phyloP scores from a whole-genome alignment of 176 grass and related monocot species.

The Thinopyrum elongatum region DNA sequence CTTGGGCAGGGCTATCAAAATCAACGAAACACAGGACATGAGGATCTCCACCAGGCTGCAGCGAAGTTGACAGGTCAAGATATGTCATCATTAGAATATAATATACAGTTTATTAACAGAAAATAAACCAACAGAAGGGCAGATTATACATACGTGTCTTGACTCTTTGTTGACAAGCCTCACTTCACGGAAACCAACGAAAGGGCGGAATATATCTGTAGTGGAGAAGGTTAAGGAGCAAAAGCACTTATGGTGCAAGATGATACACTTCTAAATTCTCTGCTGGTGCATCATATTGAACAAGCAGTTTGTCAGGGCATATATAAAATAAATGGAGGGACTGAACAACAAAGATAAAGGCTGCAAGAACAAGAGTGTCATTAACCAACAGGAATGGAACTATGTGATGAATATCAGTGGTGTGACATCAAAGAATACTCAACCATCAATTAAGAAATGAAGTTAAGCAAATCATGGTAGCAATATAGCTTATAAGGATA shows the following conservation, averaged over 20 bases:
- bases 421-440: not conserved
- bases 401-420: not conserved
- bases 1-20: conserved; percentile 82
- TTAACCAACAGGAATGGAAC: not conserved
- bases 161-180: conserved; percentile 99
- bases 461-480: not conserved
- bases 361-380: not conserved
- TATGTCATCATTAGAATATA: not conserved
- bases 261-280: not conserved
- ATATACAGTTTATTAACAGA: not conserved
- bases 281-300: not conserved
- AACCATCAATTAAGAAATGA: not conserved
- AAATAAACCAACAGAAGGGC: not conserved
- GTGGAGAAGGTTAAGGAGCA: conserved; percentile 45
- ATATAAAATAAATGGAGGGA: not conserved
- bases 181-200: conserved; percentile 99
- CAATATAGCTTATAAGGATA: conserved; percentile 58
- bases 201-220: conserved; percentile 97
- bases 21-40: conserved; percentile 98
- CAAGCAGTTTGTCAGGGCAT: not conserved
- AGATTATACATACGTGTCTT: conserved; percentile 66
- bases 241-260: not conserved
- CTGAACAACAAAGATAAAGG: not conserved
- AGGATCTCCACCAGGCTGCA: conserved; percentile 81
- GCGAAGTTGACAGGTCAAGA: conserved; percentile 2